These are phyloP conservation scores for Cydonia oblonga DNA, from an alignment of 331 rosid species.

Conservation along the genomic window DNA sequence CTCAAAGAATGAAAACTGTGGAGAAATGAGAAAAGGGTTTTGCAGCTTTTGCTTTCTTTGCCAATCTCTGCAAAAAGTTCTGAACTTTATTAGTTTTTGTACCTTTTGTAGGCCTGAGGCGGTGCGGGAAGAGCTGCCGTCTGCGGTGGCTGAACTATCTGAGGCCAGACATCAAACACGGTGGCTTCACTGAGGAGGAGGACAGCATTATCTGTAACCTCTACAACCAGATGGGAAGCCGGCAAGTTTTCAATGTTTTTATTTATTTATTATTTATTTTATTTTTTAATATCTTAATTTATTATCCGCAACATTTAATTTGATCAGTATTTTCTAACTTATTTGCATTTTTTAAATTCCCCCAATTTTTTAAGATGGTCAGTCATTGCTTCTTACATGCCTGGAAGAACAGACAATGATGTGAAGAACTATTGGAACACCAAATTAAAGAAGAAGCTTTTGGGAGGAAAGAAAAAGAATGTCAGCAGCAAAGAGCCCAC, in stretches of 20 bases:
- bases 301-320: neutral
- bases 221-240: slow-evolving; percentile 68
- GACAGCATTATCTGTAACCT: slow-evolving; percentile 54
- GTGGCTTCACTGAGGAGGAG: slow-evolving; percentile 77
- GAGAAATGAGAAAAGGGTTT: neutral
- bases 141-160: slow-evolving; percentile 83
- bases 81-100: neutral
- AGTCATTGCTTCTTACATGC: slow-evolving; percentile 59
- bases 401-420: slow-evolving; percentile 89
- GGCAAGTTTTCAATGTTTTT: slow-evolving; percentile 27
- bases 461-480: slow-evolving; percentile 25
- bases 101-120: slow-evolving; percentile 39
- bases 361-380: slow-evolving; percentile 53
- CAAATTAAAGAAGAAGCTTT: slow-evolving; percentile 58
- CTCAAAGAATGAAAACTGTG: neutral
- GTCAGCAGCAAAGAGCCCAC: neutral
- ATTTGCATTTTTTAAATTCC: neutral
- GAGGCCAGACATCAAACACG: slow-evolving; percentile 83
- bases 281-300: neutral
- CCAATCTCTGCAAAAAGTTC: neutral
- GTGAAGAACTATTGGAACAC: slow-evolving; percentile 90
- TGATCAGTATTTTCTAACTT: neutral
- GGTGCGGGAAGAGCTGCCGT: slow-evolving; percentile 95
- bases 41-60: neutral
- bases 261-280: too few species aligned